Base-by-base conservation (phyloP, 768 basidiomycete species). In the Paxillus ammoniavirescens region DNA sequence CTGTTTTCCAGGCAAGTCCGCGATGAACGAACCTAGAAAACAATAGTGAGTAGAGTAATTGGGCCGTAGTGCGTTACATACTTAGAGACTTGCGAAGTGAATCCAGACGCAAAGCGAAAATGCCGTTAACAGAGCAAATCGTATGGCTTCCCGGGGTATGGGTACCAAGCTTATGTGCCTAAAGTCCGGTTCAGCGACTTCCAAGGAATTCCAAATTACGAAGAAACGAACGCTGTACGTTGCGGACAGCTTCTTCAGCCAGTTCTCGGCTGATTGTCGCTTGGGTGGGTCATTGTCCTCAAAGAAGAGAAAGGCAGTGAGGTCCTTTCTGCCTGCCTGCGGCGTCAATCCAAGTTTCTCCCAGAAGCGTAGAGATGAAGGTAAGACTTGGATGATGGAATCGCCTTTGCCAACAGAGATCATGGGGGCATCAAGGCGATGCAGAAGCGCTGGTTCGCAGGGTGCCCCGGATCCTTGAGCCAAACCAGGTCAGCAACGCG, bases 331-430 rank as follows among this genome's bases (percentile, higher is more conserved):
- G 7, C 93, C 92, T 35, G 79, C 79, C 44, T 79, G 77, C 0
- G 92, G 92, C 14, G 77, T 75, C 42, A 94, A 65, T 0, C 89
- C 90, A 12, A 93, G 76, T 65, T 91, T 93, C 60, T 89, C 86
- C 91, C 92, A 93, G 66, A 93, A 93, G 2, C 85, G 78, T 21
- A 93, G 64, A 0, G 90, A 86, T 4, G 89, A 69, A 2, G 90
- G 85, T 13, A 82, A 67, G 15, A 90, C 67, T 40, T 91, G 83
- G n/a, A 93, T 74, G 26, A 91, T 68, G 4, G 82, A 77, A 36
- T 86, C 84, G 2, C 81, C 80, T 62, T 89, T 90, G 3, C 81
- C 84, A 28, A 89, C 76, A 0, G 84, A 74, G 10, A 93, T 65
- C 72, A 81, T 74, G 0, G 89, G 88, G 2, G 78, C 64, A 8